Evolutionary conservation across 1,284 basidiomycete species (phyloP), one percentile per base, ranked within the genome.

Genomic region (Puccinia hordei): DNA sequence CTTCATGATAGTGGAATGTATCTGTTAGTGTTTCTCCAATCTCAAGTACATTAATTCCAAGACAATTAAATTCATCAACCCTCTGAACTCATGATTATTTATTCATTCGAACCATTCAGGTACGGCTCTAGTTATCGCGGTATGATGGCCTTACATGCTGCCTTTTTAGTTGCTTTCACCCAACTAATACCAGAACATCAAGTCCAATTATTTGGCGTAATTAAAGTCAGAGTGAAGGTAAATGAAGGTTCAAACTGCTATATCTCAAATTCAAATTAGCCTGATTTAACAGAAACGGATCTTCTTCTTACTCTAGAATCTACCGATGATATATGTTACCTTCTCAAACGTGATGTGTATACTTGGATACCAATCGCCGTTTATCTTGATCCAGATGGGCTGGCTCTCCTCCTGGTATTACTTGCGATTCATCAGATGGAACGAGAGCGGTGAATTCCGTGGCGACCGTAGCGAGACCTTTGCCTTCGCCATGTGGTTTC

Each of bases 101-200:
- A n/a, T 66, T 22, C 72, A 46, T 24, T 24, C 22, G 9, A 49
- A 13, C 22, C 41, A 82, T 73, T 24, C 82, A 95, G 94, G 53
- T 94, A 92, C 85, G 93, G 91, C 35, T 91, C 93, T 87, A 89
- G 90, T 69, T 98, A 95, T 85, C 93, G 94, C 84, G 96, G 96
- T 35, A 90, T 95, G 85, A 93, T 93, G 88, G 92, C 93, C 1
- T 87, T 99, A n/a, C 93, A 97, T 84, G 91, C 91, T 69, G 93
- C 90, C 4, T 89, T 96, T 82, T 88, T 99, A 53, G 96, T 99
- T 76, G 96, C 95, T 13, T 97, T 98, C 86, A 98, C 95, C 1
- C 96, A 99, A 85, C 87, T 97, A 80, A 98, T 98, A 83, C 96
- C 97, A 35, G 96, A 99, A 85, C 95, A 99, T 84, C 95, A 98